A percentile compares a stretch with the other conserved stretches of the same genome.
Evolutionary conservation across 2,329 filamentous ascomycete species (phyloP).

Genomic region (Penicillium sclerotiorum): DNA sequence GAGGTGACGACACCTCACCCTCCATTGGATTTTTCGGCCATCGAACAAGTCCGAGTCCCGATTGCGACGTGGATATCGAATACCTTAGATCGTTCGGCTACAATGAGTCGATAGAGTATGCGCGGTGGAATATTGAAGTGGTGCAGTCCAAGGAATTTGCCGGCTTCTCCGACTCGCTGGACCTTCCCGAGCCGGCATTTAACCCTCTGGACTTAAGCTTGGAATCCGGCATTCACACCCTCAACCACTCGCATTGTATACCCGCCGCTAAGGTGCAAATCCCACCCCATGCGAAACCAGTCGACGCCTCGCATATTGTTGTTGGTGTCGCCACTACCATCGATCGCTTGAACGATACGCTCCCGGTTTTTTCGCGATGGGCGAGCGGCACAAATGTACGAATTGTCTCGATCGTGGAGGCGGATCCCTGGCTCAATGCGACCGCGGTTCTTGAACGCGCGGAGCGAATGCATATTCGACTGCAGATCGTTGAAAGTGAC

Average conservation of each 20-base stretch:
- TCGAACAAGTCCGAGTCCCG: not conserved
- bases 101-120: constrained; percentile 4
- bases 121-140: constrained; percentile 11
- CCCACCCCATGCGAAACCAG: constrained; percentile 11
- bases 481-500: constrained; percentile 24
- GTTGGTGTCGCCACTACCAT: constrained; percentile 58
- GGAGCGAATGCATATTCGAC: constrained; percentile 41
- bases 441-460: constrained; percentile 24
- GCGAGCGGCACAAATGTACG: constrained; percentile 50
- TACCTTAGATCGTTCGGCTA: not conserved
- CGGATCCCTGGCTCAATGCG: constrained; percentile 22
- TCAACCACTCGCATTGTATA: constrained; percentile 10
- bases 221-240: not conserved
- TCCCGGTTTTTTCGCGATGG: constrained; percentile 48
- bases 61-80: constrained; percentile 1
- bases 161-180: constrained; percentile 2
- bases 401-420: constrained; percentile 53
- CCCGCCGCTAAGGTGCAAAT: constrained; percentile 20
- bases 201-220: not conserved
- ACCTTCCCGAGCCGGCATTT: not conserved
- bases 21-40: not conserved
- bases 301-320: constrained; percentile 49
- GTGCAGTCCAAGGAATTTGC: constrained; percentile 4
- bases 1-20: not conserved
- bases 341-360: constrained; percentile 46